phyloP scores from a whole-genome alignment of 2,329 filamentous ascomycete species.

The Epichloe uncinata region DNA sequence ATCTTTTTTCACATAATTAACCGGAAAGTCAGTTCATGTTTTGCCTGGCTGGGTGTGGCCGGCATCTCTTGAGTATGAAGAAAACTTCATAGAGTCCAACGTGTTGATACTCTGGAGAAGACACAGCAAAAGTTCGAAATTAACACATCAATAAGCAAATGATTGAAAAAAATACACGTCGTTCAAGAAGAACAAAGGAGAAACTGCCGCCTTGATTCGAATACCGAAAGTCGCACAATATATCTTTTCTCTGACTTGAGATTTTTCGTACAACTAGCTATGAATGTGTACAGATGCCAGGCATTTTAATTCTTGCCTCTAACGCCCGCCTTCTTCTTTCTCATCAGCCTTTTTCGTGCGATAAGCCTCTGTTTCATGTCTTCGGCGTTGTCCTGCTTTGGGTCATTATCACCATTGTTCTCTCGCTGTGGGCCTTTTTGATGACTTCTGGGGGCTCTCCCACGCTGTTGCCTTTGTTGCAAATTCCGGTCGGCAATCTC shows the following conservation, averaged over 20 bases:
- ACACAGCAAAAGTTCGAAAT: too few species aligned
- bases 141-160: too few species aligned
- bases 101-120: too few species aligned
- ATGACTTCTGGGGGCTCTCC: neutral
- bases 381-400: conserved; percentile 22
- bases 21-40: too few species aligned
- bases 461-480: neutral
- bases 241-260: too few species aligned
- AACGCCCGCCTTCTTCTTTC: conserved; percentile 48
- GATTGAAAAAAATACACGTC: too few species aligned
- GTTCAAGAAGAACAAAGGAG: too few species aligned
- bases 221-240: neutral
- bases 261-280: neutral
- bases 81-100: too few species aligned
- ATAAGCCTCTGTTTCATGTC: conserved; percentile 61
- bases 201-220: neutral
- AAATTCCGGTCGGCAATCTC: neutral
- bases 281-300: neutral
- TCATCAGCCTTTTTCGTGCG: conserved; percentile 67
- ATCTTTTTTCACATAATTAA: too few species aligned
- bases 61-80: too few species aligned
- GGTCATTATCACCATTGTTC: conserved; percentile 8
- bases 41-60: too few species aligned
- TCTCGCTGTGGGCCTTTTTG: conserved; percentile 16
- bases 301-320: conserved; percentile 13